A percentile compares a stretch with the other conserved stretches of the same genome.
phyloP scores from a whole-genome alignment of 2,329 filamentous ascomycete genomes.

The Microsporum audouinii region DNA sequence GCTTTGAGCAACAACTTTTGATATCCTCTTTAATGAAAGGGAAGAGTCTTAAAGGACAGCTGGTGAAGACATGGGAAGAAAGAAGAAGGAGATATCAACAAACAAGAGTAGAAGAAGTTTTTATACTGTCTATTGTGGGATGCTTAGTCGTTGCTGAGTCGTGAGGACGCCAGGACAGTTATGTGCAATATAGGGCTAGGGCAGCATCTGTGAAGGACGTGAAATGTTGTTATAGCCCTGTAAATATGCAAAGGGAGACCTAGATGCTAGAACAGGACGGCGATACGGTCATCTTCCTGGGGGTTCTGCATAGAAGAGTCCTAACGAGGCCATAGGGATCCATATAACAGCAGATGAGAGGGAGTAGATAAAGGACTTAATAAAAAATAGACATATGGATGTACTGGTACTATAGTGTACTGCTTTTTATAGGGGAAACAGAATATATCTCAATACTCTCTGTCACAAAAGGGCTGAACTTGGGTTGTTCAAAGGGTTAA shows the following conservation, averaged over 20 bases:
- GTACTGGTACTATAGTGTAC: too few species aligned
- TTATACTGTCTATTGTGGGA: slow-evolving; percentile 3
- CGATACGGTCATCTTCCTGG: too few species aligned
- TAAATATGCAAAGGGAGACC: not conserved
- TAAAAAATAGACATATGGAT: too few species aligned
- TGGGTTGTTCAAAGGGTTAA: too few species aligned
- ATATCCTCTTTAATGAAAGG: not conserved
- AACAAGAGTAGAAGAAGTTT: not conserved
- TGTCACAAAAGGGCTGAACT: too few species aligned
- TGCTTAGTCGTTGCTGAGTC: not conserved
- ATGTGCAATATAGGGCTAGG: not conserved
- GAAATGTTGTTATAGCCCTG: not conserved
- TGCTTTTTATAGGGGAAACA: too few species aligned
- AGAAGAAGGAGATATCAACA: slow-evolving; percentile 2
- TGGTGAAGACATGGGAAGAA: not conserved
- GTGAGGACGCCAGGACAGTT: not conserved
- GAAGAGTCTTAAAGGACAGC: not conserved
- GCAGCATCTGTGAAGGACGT: not conserved
- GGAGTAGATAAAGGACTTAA: too few species aligned
- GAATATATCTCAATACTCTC: too few species aligned
- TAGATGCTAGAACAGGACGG: too few species aligned
- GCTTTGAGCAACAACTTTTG: not conserved
- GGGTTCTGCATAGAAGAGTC: too few species aligned
- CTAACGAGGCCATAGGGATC: too few species aligned
- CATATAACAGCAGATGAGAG: too few species aligned